Percentiles rank a stretch among this genome's conserved stretches.
Evolutionary conservation across 495 filamentous ascomycete genomes (phyloP).

Genomic region (Penicillium fimorum): DNA sequence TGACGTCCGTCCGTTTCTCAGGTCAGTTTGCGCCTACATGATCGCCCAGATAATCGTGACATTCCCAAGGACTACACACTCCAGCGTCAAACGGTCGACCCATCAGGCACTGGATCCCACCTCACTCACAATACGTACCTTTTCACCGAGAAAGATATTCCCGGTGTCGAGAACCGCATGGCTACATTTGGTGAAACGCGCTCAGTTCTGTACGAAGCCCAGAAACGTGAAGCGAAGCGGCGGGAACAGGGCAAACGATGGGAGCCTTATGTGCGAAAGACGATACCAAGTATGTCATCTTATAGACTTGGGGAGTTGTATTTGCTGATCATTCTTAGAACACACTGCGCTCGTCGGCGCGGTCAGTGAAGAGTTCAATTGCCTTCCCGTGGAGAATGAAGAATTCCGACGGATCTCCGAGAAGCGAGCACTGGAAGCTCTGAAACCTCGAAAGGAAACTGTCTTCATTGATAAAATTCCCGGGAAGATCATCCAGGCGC

Average conservation of each 20-base stretch:
- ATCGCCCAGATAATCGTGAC: slow-evolving; percentile 57
- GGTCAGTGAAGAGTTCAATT: slow-evolving; percentile 73
- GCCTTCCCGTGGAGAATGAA: slow-evolving; percentile 69
- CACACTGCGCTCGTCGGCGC: slow-evolving; percentile 74
- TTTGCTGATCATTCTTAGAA: slow-evolving; percentile 52
- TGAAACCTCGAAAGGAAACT: slow-evolving; percentile 59
- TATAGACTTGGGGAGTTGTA: background rate
- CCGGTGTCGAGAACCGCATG: slow-evolving; percentile 40
- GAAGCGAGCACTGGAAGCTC: slow-evolving; percentile 57
- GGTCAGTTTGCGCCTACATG: slow-evolving; percentile 53
- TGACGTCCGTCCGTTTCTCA: slow-evolving; percentile 16
- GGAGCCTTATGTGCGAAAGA: slow-evolving; percentile 69
- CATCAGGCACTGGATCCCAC: slow-evolving; percentile 44
- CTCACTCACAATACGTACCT: slow-evolving; percentile 72
- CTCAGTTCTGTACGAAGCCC: slow-evolving; percentile 46
- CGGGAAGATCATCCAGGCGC: slow-evolving; percentile 38
- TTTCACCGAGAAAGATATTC: slow-evolving; percentile 33
- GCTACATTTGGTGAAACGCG: slow-evolving; percentile 45
- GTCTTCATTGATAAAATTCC: slow-evolving; percentile 43
- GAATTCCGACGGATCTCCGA: slow-evolving; percentile 65
- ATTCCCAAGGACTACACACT: slow-evolving; percentile 84
- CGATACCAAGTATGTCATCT: slow-evolving; percentile 70
- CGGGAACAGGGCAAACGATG: slow-evolving; percentile 58
- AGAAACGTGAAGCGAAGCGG: slow-evolving; percentile 48
- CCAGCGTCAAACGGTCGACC: slow-evolving; percentile 53